A percentile compares a stretch with the other conserved stretches of the same genome.
Conservation (phyloP, 1,139 yeast species). For the Kazachstania sp. region DNA sequence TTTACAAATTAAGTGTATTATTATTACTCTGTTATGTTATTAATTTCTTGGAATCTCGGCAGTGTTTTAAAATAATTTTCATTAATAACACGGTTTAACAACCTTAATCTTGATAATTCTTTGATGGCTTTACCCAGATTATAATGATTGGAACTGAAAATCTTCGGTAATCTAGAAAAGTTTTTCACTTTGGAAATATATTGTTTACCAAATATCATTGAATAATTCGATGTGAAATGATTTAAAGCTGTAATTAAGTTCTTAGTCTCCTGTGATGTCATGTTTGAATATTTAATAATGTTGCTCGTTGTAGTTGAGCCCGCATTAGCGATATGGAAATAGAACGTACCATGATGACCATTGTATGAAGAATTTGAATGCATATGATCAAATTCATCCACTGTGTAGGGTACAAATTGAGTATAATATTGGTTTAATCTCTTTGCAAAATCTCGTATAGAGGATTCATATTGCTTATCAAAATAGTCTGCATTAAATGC, state of each 20-base stretch:
- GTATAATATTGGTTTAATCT: slow-evolving; percentile 47
- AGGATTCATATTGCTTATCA: slow-evolving; percentile 39
- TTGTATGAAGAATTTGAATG: background rate
- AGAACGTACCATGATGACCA: slow-evolving; percentile 2
- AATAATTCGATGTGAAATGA: background rate
- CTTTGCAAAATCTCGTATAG: slow-evolving; percentile 53
- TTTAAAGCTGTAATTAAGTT: background rate
- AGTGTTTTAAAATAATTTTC: background rate
- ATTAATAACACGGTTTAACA: background rate
- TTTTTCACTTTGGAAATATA: background rate
- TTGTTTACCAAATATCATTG: background rate
- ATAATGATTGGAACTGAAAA: background rate
- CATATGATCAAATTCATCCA: slow-evolving; percentile 35
- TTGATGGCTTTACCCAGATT: background rate
- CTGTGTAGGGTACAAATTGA: slow-evolving; percentile 49
- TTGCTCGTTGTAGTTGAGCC: slow-evolving; percentile 1
- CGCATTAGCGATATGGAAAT: slow-evolving; percentile 3
- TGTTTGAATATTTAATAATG: background rate
- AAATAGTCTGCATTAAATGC: slow-evolving; percentile 49
- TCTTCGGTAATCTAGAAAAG: background rate
- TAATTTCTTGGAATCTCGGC: background rate
- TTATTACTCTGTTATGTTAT: background rate
- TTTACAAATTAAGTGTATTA: background rate
- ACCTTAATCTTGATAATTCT: background rate
- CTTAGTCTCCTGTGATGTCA: background rate